A percentile compares a stretch with the other conserved stretches of the same genome.
These are phyloP conservation scores for Pseudonectria foliicola DNA, from an alignment of 2,329 filamentous ascomycete genomes.

Conservation along the genomic window DNA sequence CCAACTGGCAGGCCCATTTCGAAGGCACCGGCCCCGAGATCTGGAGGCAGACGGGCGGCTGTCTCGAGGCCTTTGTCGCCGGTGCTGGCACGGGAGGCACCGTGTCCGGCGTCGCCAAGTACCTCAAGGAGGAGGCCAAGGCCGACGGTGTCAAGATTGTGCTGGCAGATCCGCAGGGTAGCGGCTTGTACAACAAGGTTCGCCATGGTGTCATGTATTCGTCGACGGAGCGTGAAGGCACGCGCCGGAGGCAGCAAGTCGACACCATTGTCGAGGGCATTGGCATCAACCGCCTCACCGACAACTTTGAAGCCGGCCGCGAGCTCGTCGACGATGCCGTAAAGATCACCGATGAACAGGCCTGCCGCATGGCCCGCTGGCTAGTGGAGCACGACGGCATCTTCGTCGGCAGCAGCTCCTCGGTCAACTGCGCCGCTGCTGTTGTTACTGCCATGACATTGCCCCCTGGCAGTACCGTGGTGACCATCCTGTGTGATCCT, in stretches of 20 bases:
- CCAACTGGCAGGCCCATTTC: slow-evolving; percentile 84
- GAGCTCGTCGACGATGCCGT: slow-evolving; percentile 87
- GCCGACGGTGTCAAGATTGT: slow-evolving; percentile 62
- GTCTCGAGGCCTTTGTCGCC: slow-evolving; percentile 79
- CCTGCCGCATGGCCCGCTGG: slow-evolving; percentile 90
- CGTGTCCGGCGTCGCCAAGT: slow-evolving; percentile 77
- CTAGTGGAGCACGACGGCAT: slow-evolving; percentile 92
- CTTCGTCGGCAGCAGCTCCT: slow-evolving; percentile 88
- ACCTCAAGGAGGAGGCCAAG: slow-evolving; percentile 62
- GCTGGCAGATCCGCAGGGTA: slow-evolving; percentile 89
- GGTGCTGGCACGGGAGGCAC: slow-evolving; percentile 94
- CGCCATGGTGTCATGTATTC: slow-evolving; percentile 96
- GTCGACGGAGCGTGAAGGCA: slow-evolving; percentile 80
- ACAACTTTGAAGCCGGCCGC: slow-evolving; percentile 82
- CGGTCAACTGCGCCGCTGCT: slow-evolving; percentile 90
- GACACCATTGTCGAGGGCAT: slow-evolving; percentile 96
- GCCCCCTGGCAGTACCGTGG: slow-evolving; percentile 56
- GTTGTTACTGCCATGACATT: slow-evolving; percentile 60
- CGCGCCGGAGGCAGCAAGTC: slow-evolving; percentile 79
- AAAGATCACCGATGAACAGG: slow-evolving; percentile 80
- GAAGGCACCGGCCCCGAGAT: slow-evolving; percentile 85
- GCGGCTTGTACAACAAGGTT: slow-evolving; percentile 85
- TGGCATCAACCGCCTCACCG: slow-evolving; percentile 88
- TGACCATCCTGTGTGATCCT: slow-evolving; percentile 82
- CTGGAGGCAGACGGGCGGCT: slow-evolving; percentile 64